A percentile compares a stretch with the other conserved stretches of the same genome.
phyloP scores from a whole-genome alignment of 192 early-diverging fungal genomes.

The Gryganskiella cystojenkinii region DNA sequence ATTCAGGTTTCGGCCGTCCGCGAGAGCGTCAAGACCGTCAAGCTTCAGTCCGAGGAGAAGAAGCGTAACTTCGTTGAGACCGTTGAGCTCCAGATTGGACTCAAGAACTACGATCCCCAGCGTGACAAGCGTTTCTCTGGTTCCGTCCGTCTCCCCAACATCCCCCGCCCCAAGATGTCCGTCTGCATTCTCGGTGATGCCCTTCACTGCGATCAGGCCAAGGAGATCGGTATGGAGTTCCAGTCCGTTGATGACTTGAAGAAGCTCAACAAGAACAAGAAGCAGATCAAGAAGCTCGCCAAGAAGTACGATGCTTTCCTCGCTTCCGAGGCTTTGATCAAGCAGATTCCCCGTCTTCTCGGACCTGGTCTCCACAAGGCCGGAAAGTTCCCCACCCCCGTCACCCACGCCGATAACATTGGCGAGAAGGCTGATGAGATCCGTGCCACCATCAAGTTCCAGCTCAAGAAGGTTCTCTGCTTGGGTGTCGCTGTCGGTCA shows the following conservation, averaged over 20 bases:
- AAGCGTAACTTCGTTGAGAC: constrained; percentile 97
- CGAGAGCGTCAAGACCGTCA: constrained; percentile 76
- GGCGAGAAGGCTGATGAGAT: constrained; percentile 91
- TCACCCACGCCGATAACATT: constrained; percentile 89
- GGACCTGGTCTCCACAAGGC: constrained; percentile 99
- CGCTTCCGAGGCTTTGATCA: constrained; percentile 96
- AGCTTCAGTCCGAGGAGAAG: constrained; percentile 86
- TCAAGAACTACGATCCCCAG: constrained; percentile 99
- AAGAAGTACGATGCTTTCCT: constrained; percentile 99
- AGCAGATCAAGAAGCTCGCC: constrained; percentile 99
- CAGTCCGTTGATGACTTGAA: constrained; percentile 98
- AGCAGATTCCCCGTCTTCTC: constrained; percentile 99
- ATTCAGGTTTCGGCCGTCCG: constrained; percentile 91
- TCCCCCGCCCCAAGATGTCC: constrained; percentile 95
- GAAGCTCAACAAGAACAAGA: constrained; percentile 99
- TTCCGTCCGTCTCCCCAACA: constrained; percentile 92
- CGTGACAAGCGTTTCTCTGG: constrained; percentile 99
- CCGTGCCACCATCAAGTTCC: constrained; percentile 99
- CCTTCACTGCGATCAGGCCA: constrained; percentile 95
- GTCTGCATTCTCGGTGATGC: constrained; percentile 97
- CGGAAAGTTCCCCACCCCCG: constrained; percentile 98
- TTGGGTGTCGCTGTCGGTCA: constrained; percentile 97
- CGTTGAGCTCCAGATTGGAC: constrained; percentile 97
- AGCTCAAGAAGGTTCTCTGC: constrained; percentile 99
- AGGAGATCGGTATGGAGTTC: constrained; percentile 88